A percentile compares a stretch with the other conserved stretches of the same genome.
phyloP scores from a whole-genome alignment of 2,329 filamentous ascomycete species.

The Hawksworthiomyces lignivorus region DNA sequence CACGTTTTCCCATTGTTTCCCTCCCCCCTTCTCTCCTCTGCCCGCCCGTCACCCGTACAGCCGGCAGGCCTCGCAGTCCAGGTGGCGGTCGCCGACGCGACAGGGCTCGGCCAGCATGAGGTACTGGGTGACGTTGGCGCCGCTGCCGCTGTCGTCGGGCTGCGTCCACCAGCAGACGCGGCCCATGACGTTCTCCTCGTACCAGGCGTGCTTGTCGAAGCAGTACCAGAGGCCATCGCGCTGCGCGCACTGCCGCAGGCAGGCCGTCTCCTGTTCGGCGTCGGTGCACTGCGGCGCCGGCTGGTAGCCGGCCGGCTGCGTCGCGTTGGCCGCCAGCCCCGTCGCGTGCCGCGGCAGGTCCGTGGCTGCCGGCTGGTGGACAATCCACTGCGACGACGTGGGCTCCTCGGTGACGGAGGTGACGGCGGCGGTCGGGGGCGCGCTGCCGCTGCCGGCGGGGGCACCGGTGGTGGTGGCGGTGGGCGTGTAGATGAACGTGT shows the following conservation, averaged over 20 bases:
- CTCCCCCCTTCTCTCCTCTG: no score
- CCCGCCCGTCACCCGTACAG: not conserved
- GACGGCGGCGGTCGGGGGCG: not conserved
- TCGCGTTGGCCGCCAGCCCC: not conserved
- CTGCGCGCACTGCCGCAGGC: conserved; percentile 4
- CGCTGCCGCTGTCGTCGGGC: not conserved
- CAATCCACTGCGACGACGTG: conserved; percentile 1
- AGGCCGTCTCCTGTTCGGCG: not conserved
- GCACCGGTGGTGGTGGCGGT: not conserved
- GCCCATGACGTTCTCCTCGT: conserved; percentile 7
- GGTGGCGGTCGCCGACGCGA: not conserved
- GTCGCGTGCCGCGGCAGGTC: conserved; percentile 1
- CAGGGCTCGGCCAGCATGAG: conserved; percentile 5
- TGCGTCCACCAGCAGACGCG: conserved; percentile 6
- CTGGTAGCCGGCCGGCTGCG: not conserved
- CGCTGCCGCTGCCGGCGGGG: no score
- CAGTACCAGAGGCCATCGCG: conserved; percentile 5
- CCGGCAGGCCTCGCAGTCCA: conserved; percentile 2
- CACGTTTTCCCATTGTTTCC: no score
- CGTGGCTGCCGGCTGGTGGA: not conserved
- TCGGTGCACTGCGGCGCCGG: not conserved
- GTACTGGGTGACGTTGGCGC: not conserved
- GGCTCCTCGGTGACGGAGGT: not conserved
- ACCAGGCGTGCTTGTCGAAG: conserved; percentile 7
- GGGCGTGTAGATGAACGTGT: not conserved